These are phyloP conservation scores for Aspergillus thermomutatus DNA, from an alignment of 2,329 filamentous ascomycete genomes.

Conservation along the genomic window DNA sequence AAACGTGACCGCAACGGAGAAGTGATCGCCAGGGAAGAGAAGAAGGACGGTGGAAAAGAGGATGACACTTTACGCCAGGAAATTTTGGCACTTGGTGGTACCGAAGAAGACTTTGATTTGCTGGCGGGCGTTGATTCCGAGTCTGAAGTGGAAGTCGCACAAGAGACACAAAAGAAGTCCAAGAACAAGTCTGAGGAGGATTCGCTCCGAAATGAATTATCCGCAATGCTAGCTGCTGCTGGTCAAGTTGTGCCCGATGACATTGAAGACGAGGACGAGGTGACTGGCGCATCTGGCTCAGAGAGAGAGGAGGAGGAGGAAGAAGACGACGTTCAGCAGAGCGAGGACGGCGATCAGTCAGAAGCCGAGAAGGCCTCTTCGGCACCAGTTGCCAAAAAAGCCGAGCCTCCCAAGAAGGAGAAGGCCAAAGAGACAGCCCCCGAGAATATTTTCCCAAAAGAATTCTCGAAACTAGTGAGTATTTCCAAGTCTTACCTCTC, in stretches of 20 bases:
- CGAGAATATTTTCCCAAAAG: constrained; percentile 30
- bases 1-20: constrained; percentile 47
- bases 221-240: constrained; percentile 34
- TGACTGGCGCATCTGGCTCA: constrained; percentile 21
- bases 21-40: constrained; percentile 37
- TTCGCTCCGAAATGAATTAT: constrained; percentile 40
- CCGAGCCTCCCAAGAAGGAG: constrained; percentile 22
- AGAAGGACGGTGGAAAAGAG: constrained; percentile 21
- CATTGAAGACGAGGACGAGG: constrained; percentile 29
- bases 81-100: constrained; percentile 47
- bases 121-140: constrained; percentile 45
- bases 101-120: constrained; percentile 48
- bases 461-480: constrained; percentile 35
- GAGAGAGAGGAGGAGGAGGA: constrained; percentile 41
- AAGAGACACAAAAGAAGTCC: constrained; percentile 19
- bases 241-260: constrained; percentile 37
- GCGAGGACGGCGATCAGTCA: constrained; percentile 30
- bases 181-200: constrained; percentile 30
- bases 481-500: background rate
- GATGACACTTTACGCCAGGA: constrained; percentile 40
- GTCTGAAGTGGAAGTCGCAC: constrained; percentile 42
- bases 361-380: constrained; percentile 27
- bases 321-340: constrained; percentile 26
- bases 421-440: constrained; percentile 15
- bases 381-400: constrained; percentile 17